Conservation (phyloP, 768 basidiomycete genomes). For the Lactifluus echinatus region DNA sequence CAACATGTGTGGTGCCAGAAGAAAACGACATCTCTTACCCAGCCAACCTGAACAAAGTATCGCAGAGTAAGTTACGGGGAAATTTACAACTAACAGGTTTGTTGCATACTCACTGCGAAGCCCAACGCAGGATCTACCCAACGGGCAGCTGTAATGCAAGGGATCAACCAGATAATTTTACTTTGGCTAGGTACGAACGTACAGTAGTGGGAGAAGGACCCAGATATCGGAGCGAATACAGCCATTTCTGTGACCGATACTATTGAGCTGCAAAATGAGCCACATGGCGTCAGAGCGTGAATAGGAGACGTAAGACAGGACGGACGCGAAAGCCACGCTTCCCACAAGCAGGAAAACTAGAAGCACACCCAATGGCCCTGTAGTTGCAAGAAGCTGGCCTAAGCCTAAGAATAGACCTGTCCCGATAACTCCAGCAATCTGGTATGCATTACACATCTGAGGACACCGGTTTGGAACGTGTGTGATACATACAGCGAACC, state of each 20-base stretch:
- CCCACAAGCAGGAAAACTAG: slow-evolving; percentile 26
- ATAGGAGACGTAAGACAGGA: not conserved
- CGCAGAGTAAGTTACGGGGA: not conserved
- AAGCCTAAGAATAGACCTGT: slow-evolving; percentile 28
- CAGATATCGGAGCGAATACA: slow-evolving; percentile 25
- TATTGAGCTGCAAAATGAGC: slow-evolving; percentile 22
- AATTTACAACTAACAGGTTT: not conserved
- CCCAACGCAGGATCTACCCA: slow-evolving; percentile 29
- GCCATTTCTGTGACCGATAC: slow-evolving; percentile 27
- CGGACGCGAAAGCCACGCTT: slow-evolving; percentile 27
- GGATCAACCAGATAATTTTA: not conserved
- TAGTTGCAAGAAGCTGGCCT: slow-evolving; percentile 24
- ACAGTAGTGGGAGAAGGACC: slow-evolving; percentile 26
- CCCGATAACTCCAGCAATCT: slow-evolving; percentile 27
- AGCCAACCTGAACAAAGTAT: slow-evolving; percentile 13
- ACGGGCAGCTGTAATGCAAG: slow-evolving; percentile 23
- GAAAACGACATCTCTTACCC: slow-evolving; percentile 7
- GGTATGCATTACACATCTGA: not conserved
- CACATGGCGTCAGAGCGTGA: not conserved
- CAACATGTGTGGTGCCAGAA: not conserved
- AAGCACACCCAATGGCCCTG: slow-evolving; percentile 27
- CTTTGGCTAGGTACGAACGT: not conserved
- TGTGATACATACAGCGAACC: slow-evolving; percentile 14
- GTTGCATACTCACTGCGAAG: slow-evolving; percentile 24
- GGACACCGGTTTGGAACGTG: not conserved